Base-by-base conservation (phyloP, 768 basidiomycete genomes). In the Boletus bicolor region DNA sequence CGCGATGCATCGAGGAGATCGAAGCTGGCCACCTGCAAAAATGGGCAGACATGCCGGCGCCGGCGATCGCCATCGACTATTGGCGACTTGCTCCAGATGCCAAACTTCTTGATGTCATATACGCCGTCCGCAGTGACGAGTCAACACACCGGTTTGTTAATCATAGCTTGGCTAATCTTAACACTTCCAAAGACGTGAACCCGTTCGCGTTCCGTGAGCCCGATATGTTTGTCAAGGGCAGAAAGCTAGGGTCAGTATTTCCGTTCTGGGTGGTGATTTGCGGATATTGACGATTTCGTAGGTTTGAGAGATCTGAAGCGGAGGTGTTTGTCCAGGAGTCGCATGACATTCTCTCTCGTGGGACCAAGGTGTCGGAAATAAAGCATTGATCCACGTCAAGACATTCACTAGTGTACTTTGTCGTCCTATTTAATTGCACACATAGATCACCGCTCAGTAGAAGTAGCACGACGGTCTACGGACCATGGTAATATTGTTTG, bases 101-200 rank as follows among this genome's bases (percentile, higher is more conserved):
- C 0, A 93, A 82, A 63, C 74, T 98, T 56, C 76, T 92, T 19
- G 96, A 98, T 64, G 87, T 96, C 45, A 79, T 98, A 47, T 91
- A 91, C 65, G 93, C 93, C 35, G 91, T 98, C 35, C 82, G 95
- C 63, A 92, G 91, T 15, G 95, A 98, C 71, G 95, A 98, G 69
- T 82, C 89, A 1, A 93, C 90, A 1, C 95, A 98, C 66, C 80
- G 93, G 48, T 98, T 98, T 65, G 93, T 96, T 60, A 98, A 98
- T 72, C 96, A 98, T 75, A 91, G 89, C 55, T 77, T 98, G 36
- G 96, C 94, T 4, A 94, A 93, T 73, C 78, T 99, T 48, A 75
- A 91, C 60, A 77, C 79, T 32, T 69, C 79, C 35, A 82, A 81
- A 36, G 96, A 98, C 70, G 84, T 92, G 62, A 97, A 95, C 66